Conservation (phyloP, 768 basidiomycete species). For the Psilocybe cyanescens region DNA sequence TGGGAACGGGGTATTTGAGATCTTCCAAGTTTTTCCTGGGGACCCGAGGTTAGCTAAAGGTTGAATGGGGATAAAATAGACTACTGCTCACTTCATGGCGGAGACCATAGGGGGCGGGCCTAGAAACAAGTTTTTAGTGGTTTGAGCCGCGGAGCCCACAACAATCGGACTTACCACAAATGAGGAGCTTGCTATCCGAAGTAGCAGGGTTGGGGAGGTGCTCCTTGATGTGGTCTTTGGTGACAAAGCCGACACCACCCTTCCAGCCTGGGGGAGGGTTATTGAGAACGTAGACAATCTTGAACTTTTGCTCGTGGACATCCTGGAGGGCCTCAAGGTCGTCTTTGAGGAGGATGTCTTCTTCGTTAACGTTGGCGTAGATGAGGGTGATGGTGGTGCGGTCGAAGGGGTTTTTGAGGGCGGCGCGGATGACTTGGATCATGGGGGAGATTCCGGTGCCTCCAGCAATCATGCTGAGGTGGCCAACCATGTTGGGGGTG, state of each 20-base stretch:
- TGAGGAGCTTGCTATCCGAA: slow-evolving; percentile 78
- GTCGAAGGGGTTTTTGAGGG: slow-evolving; percentile 88
- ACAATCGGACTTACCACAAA: slow-evolving; percentile 63
- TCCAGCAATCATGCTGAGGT: slow-evolving; percentile 96
- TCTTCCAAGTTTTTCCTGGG: slow-evolving; percentile 85
- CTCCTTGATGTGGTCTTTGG: slow-evolving; percentile 87
- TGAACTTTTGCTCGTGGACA: slow-evolving; percentile 65
- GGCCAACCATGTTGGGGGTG: slow-evolving; percentile 66
- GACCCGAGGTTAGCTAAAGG: slow-evolving; percentile 15
- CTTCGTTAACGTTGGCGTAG: slow-evolving; percentile 93
- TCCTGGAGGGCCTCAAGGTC: slow-evolving; percentile 83
- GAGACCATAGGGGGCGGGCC: slow-evolving; percentile 37
- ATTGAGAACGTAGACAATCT: slow-evolving; percentile 91
- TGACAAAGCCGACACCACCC: slow-evolving; percentile 91
- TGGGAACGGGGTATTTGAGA: slow-evolving; percentile 85
- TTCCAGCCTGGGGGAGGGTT: slow-evolving; percentile 89
- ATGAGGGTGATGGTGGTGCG: slow-evolving; percentile 83
- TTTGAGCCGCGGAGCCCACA: too few relatives aligned
- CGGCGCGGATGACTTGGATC: slow-evolving; percentile 97
- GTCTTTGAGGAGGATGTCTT: slow-evolving; percentile 90
- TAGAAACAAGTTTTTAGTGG: slow-evolving; percentile 23
- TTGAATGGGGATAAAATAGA: slow-evolving; percentile 14
- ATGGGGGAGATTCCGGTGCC: slow-evolving; percentile 99
- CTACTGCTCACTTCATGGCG: slow-evolving; percentile 16
- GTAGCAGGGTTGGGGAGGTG: slow-evolving; percentile 69